Evolutionary conservation across 2,329 filamentous ascomycete genomes (phyloP).

Genomic region (Endothia cerciana): DNA sequence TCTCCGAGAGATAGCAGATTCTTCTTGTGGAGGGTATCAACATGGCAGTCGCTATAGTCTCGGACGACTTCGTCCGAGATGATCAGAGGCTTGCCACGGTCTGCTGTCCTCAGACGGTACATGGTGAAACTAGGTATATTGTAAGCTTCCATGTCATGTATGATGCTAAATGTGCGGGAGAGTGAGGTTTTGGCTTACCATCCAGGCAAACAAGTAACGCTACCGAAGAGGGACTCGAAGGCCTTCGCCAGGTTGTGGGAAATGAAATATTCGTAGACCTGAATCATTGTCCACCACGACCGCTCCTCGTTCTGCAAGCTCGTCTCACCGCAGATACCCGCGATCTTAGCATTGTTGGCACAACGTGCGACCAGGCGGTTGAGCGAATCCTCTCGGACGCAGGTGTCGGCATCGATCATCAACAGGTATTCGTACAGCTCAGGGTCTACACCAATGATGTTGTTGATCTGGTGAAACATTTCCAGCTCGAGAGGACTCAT

Average conservation of each 20-base stretch:
- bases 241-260: slow-evolving; percentile 96
- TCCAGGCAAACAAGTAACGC: slow-evolving; percentile 97
- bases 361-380: slow-evolving; percentile 92
- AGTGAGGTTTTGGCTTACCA: slow-evolving; percentile 68
- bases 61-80: slow-evolving; percentile 86
- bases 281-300: slow-evolving; percentile 99
- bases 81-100: slow-evolving; percentile 92
- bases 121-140: slow-evolving; percentile 80
- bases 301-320: slow-evolving; percentile 93
- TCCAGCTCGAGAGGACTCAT: slow-evolving; percentile 97
- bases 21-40: slow-evolving; percentile 97
- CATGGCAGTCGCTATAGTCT: slow-evolving; percentile 85
- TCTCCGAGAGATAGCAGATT: slow-evolving; percentile 92
- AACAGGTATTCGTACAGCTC: slow-evolving; percentile 96
- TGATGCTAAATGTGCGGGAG: neutral
- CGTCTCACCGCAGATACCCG: slow-evolving; percentile 96
- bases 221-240: slow-evolving; percentile 96
- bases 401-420: slow-evolving; percentile 98
- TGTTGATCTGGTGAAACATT: slow-evolving; percentile 99
- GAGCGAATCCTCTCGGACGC: slow-evolving; percentile 86
- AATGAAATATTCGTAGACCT: slow-evolving; percentile 99
- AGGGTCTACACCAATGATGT: slow-evolving; percentile 96
- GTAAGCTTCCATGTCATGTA: slow-evolving; percentile 41
- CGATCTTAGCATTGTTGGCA: slow-evolving; percentile 92
- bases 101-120: slow-evolving; percentile 93